Evolutionary conservation across 2,329 filamentous ascomycete genomes (phyloP).

Genomic region (Lachnellula occidentalis): DNA sequence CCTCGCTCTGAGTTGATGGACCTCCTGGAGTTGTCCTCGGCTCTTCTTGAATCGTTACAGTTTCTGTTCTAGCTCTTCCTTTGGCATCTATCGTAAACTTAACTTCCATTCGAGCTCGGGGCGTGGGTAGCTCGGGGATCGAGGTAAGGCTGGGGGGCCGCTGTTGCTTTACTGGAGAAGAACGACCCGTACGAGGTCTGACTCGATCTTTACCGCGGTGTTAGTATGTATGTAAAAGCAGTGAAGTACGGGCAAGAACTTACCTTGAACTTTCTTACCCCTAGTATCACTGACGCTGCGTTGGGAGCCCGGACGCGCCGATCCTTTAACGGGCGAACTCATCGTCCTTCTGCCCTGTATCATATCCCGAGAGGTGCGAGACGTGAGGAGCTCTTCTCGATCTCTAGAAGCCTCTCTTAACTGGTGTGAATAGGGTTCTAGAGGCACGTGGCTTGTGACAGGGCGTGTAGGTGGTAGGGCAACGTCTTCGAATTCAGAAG

Average conservation of each 20-base stretch:
- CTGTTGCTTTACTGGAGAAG: slow-evolving; percentile 47
- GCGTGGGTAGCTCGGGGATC: slow-evolving; percentile 47
- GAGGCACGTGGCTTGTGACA: slow-evolving; percentile 23
- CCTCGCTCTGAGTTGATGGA: slow-evolving; percentile 23
- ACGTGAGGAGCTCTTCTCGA: slow-evolving; percentile 27
- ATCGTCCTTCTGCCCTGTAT: slow-evolving; percentile 21
- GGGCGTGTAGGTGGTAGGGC: slow-evolving; percentile 24
- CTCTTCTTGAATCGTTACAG: slow-evolving; percentile 24
- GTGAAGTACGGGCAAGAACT: not conserved
- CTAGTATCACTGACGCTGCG: slow-evolving; percentile 28
- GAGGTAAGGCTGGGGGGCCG: slow-evolving; percentile 47
- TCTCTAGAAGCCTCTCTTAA: slow-evolving; percentile 27
- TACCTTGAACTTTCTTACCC: slow-evolving; percentile 22
- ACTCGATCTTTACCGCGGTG: slow-evolving; percentile 18
- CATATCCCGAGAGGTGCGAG: slow-evolving; percentile 21
- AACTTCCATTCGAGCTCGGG: slow-evolving; percentile 48
- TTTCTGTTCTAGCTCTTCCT: slow-evolving; percentile 40
- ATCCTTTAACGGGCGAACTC: slow-evolving; percentile 29
- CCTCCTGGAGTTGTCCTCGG: slow-evolving; percentile 15
- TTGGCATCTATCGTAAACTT: slow-evolving; percentile 60
- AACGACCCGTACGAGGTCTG: slow-evolving; percentile 22
- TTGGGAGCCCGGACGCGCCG: slow-evolving; percentile 22
- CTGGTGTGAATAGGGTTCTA: slow-evolving; percentile 31
- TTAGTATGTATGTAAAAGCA: not conserved
- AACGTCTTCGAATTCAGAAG: slow-evolving; percentile 23